Percentiles rank a stretch among this genome's conserved stretches.
Conservation (phyloP, 2,329 filamentous ascomycete species). For the Calycina marina region DNA sequence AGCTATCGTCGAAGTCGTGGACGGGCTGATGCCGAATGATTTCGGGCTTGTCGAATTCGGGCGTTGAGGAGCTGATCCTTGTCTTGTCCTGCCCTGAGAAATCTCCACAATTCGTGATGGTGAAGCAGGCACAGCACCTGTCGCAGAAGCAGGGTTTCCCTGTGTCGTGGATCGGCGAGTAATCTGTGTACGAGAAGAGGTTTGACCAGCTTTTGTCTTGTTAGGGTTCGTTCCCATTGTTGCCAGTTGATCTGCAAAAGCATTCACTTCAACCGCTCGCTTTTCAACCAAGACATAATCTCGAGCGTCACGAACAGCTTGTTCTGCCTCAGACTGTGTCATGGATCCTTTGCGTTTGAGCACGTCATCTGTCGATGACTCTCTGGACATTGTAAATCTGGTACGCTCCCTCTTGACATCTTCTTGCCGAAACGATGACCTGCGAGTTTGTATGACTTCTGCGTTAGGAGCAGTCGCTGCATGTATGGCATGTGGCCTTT, state of each 20-base stretch:
- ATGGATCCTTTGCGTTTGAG: constrained; percentile 11
- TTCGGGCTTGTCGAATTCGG: constrained; percentile 60
- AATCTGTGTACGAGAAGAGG: constrained; percentile 43
- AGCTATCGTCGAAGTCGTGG: constrained; percentile 79
- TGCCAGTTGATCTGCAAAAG: constrained; percentile 87
- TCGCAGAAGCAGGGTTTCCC: constrained; percentile 51
- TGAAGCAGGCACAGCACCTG: constrained; percentile 53
- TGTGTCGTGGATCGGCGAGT: constrained; percentile 67
- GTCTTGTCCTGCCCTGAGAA: constrained; percentile 46
- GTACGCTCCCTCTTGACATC: constrained; percentile 5
- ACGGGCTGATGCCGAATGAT: constrained; percentile 42
- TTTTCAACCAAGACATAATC: constrained; percentile 97
- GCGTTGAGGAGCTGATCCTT: constrained; percentile 50
- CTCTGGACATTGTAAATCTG: constrained; percentile 7
- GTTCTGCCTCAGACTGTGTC: constrained; percentile 30
- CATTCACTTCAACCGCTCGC: constrained; percentile 88
- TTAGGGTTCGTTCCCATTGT: constrained; percentile 32
- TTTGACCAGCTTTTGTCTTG: too few species aligned
- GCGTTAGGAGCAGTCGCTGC: constrained; percentile 18
- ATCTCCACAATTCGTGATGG: constrained; percentile 63
- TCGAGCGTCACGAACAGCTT: constrained; percentile 71
- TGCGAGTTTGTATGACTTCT: constrained; percentile 21
- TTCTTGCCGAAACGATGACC: constrained; percentile 15
- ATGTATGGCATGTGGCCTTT: constrained; percentile 13
- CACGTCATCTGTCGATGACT: constrained; percentile 14